Conservation (phyloP, 2,329 filamentous ascomycete genomes). For the Cytospora leucostoma region DNA sequence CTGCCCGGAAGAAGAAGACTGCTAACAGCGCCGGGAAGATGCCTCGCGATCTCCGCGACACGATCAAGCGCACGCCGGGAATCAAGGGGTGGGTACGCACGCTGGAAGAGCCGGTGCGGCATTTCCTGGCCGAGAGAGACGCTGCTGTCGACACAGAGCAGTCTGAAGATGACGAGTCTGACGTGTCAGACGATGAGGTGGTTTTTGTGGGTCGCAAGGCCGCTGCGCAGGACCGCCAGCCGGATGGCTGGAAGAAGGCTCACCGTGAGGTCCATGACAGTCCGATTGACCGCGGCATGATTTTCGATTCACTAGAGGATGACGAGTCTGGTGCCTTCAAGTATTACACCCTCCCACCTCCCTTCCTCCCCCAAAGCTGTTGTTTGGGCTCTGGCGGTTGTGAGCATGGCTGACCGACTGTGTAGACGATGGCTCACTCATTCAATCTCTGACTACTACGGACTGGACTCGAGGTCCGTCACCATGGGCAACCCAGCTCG, state of each 20-base stretch:
- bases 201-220: constrained; percentile 79
- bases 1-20: constrained; percentile 45
- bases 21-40: constrained; percentile 55
- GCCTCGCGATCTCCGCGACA: constrained; percentile 76
- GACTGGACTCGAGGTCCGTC: constrained; percentile 79
- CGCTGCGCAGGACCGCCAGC: constrained; percentile 41
- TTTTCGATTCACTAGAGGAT: constrained; percentile 78
- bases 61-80: constrained; percentile 76
- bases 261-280: constrained; percentile 58
- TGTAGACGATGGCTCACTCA: constrained; percentile 86
- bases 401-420: constrained; percentile 2
- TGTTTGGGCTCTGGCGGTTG: constrained; percentile 12
- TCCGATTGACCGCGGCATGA: constrained; percentile 62
- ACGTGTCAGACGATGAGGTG: constrained; percentile 72
- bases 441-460: constrained; percentile 89
- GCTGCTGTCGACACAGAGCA: constrained; percentile 43
- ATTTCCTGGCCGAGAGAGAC: constrained; percentile 65
- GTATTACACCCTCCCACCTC: constrained; percentile 52
- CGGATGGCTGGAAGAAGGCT: constrained; percentile 51
- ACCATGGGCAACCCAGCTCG: constrained; percentile 69
- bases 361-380: constrained; percentile 20
- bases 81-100: constrained; percentile 79
- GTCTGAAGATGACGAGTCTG: constrained; percentile 39
- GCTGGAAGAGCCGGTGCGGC: constrained; percentile 80
- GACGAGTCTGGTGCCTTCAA: constrained; percentile 81